phyloP scores from a whole-genome alignment of 2,329 filamentous ascomycete genomes.

The Aspergillus jensenii region DNA sequence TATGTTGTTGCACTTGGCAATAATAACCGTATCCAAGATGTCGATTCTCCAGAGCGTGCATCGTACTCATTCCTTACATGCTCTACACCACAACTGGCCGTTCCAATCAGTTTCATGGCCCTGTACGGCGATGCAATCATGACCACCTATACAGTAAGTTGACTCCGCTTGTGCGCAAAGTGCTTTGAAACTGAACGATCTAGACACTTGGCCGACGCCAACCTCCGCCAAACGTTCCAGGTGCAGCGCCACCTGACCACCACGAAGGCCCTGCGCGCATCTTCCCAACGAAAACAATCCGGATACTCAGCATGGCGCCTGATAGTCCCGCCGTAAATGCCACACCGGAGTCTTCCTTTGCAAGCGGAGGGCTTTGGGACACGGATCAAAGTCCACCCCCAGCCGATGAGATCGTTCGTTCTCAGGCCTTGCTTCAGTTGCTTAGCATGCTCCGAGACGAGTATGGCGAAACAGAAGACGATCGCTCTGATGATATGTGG shows the following conservation, averaged over 20 bases:
- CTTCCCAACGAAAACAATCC: conserved; percentile 43
- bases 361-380: not conserved
- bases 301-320: conserved; percentile 40
- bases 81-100: conserved; percentile 38
- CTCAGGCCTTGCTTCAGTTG: not conserved
- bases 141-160: conserved; percentile 43
- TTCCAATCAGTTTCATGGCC: conserved; percentile 50
- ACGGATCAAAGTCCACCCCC: not conserved
- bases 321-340: not conserved
- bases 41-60: conserved; percentile 20
- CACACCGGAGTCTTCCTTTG: not conserved
- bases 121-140: conserved; percentile 50
- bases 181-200: conserved; percentile 13
- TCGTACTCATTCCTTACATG: conserved; percentile 38
- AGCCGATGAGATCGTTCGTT: not conserved
- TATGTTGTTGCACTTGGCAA: conserved; percentile 45
- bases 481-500: not conserved
- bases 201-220: conserved; percentile 34
- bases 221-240: conserved; percentile 18
- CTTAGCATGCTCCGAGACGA: conserved; percentile 1
- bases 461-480: not conserved
- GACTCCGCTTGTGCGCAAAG: not conserved
- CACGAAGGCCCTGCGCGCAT: conserved; percentile 29
- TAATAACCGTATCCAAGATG: conserved; percentile 27
- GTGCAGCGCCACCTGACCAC: conserved; percentile 15